Conservation (phyloP, 1,284 basidiomycete species). For the Apiotrichum gracile region DNA sequence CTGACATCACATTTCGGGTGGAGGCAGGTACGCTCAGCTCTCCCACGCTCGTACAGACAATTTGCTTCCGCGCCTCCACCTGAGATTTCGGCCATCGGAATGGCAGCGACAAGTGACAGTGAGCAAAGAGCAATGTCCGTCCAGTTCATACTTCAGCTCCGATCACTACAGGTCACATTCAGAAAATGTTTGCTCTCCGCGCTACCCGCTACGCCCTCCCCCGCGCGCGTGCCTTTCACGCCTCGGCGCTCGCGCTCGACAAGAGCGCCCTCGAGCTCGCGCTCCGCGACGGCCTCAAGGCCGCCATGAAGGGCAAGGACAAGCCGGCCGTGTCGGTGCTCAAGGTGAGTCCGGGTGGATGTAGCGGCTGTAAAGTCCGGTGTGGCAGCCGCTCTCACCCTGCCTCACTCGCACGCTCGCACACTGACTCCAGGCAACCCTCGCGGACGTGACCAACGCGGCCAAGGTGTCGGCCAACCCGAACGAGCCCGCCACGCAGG, state of each 20-base stretch:
- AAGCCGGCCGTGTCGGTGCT: constrained; percentile 28
- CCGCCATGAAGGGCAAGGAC: constrained; percentile 44
- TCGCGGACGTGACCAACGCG: constrained; percentile 40
- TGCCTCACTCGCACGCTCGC: neutral
- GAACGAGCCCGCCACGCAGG: constrained; percentile 29
- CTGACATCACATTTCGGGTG: neutral
- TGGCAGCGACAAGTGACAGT: too few relatives aligned
- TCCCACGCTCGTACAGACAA: neutral
- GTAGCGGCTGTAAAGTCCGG: neutral
- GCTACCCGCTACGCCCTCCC: neutral
- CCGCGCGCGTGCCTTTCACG: constrained; percentile 14
- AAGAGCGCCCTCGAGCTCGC: constrained; percentile 22
- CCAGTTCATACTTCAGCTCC: too few relatives aligned
- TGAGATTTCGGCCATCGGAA: neutral
- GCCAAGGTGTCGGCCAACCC: constrained; percentile 36
- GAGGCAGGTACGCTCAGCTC: neutral
- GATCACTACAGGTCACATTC: too few relatives aligned
- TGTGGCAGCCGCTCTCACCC: neutral
- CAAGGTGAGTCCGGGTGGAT: constrained; percentile 24
- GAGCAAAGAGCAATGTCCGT: too few relatives aligned
- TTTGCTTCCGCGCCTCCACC: neutral
- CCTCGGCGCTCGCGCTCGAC: constrained; percentile 12
- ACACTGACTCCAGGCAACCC: constrained; percentile 22
- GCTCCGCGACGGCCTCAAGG: constrained; percentile 40
- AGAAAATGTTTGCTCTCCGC: constrained; percentile 17